Evolutionary conservation across 2,329 filamentous ascomycete genomes (phyloP).

Genomic region (Fusarium virguliforme): DNA sequence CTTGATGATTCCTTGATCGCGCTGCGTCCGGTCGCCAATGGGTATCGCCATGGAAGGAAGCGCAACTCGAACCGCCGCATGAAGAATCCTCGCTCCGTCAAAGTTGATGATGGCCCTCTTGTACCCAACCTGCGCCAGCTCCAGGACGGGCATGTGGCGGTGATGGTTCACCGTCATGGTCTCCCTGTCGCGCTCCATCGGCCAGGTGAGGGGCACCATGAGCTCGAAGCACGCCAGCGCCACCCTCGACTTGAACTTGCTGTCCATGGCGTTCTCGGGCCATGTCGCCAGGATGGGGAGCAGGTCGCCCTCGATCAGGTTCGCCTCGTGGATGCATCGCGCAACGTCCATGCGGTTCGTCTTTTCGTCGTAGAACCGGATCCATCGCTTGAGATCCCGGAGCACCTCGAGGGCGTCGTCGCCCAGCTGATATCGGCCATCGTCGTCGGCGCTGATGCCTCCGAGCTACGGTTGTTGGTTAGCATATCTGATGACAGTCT

Average conservation of each 20-base stretch:
- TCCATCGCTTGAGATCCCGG: slow-evolving; percentile 94
- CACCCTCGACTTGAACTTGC: slow-evolving; percentile 83
- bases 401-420: slow-evolving; percentile 94
- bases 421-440: slow-evolving; percentile 88
- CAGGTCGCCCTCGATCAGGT: slow-evolving; percentile 90
- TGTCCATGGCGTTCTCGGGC: slow-evolving; percentile 80
- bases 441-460: slow-evolving; percentile 83
- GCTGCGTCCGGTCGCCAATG: slow-evolving; percentile 79
- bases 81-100: slow-evolving; percentile 82
- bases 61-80: slow-evolving; percentile 84
- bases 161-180: slow-evolving; percentile 95
- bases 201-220: slow-evolving; percentile 94
- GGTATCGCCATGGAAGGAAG: slow-evolving; percentile 88
- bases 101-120: slow-evolving; percentile 91
- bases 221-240: slow-evolving; percentile 91
- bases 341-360: slow-evolving; percentile 95
- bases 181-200: slow-evolving; percentile 83
- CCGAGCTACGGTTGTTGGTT: slow-evolving; percentile 75
- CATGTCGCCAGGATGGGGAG: slow-evolving; percentile 90
- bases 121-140: slow-evolving; percentile 89
- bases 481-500: slow-evolving; percentile 27
- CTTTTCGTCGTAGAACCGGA: slow-evolving; percentile 94
- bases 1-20: slow-evolving; percentile 94
- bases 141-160: slow-evolving; percentile 89
- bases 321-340: slow-evolving; percentile 91